Base-by-base conservation (phyloP, 768 basidiomycete genomes). In the Sutorius australiensis region DNA sequence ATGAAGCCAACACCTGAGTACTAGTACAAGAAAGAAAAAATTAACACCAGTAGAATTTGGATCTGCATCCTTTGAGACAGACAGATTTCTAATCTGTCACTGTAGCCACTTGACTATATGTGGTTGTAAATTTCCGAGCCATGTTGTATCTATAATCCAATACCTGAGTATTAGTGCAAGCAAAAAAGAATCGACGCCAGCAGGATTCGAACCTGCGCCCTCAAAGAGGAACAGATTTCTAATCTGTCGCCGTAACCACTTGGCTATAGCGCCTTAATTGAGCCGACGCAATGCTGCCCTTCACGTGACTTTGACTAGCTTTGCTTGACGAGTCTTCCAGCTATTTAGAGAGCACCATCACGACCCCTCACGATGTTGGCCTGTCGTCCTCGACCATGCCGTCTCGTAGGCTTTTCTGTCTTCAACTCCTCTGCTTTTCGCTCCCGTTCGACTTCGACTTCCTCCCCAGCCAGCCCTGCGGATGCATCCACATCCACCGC, bases 171-270 rank as follows among this genome's bases (percentile, higher is more conserved):
- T n/a, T n/a, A n/a, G n/a, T n/a, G n/a, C n/a, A n/a, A n/a, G n/a
- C n/a, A 6, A 38, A 24, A 34, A 55, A 65, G 60, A 42, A 47
- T 13, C 71, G 69, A 72, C 69, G 71, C 71, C 71, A 72, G 71
- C 69, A 70, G 69, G 69, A 70, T 70, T 70, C 71, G 69, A 70
- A 70, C 69, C 69, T 70, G 71, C 71, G 71, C 71, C 75, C 79
- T 76, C 77, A 79, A 11, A 48, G 47, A 48, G 47, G 47, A 48
- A 48, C 47, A 48, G 47, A 48, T 44, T 80, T 80, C 80, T 80
- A 81, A 81, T 83, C 80, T 80, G 80, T 82, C 82, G 82, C 81
- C 76, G 77, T 83, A 83, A 83, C 82, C 80, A 82, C 81, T 83
- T 82, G 79, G 81, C 81, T 81, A 83, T 82, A 80, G 82, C 79